Evolutionary conservation across 2,329 filamentous ascomycete genomes (phyloP).

Genomic region (Claviceps pazoutovae): DNA sequence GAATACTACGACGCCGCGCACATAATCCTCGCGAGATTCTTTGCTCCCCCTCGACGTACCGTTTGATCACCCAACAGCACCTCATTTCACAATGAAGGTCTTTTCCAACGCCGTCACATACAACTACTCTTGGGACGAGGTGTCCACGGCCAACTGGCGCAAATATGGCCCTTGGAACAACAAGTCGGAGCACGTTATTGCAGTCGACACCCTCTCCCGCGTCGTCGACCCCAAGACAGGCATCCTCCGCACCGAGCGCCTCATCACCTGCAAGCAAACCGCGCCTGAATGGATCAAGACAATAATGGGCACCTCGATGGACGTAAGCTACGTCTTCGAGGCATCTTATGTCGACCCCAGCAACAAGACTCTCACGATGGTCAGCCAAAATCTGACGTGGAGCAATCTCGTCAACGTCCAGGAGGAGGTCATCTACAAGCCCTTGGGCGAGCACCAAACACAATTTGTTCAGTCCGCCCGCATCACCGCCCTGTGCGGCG

Average conservation of each 20-base stretch:
- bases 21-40: too few species aligned
- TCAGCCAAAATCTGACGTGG: slow-evolving; percentile 87
- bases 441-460: slow-evolving; percentile 45
- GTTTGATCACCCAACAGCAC: slow-evolving; percentile 9
- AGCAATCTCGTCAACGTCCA: slow-evolving; percentile 81
- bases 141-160: slow-evolving; percentile 93
- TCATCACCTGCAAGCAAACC: slow-evolving; percentile 47
- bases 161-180: slow-evolving; percentile 99
- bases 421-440: slow-evolving; percentile 82
- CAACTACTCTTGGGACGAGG: slow-evolving; percentile 97
- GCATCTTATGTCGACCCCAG: slow-evolving; percentile 83
- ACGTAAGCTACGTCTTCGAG: slow-evolving; percentile 85
- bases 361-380: slow-evolving; percentile 85
- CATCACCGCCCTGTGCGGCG: slow-evolving; percentile 87
- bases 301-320: slow-evolving; percentile 58
- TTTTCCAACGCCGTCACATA: slow-evolving; percentile 84
- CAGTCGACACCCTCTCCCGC: slow-evolving; percentile 82
- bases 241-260: slow-evolving; percentile 46
- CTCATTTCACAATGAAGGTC: slow-evolving; percentile 60
- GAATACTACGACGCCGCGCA: too few species aligned
- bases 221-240: slow-evolving; percentile 40
- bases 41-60: not conserved
- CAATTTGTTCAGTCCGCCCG: slow-evolving; percentile 80
- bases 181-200: slow-evolving; percentile 91
- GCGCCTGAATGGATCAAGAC: slow-evolving; percentile 69